Conservation (phyloP, 129 eudicot species). For the Pseudognaphalium luteoalbum region DNA sequence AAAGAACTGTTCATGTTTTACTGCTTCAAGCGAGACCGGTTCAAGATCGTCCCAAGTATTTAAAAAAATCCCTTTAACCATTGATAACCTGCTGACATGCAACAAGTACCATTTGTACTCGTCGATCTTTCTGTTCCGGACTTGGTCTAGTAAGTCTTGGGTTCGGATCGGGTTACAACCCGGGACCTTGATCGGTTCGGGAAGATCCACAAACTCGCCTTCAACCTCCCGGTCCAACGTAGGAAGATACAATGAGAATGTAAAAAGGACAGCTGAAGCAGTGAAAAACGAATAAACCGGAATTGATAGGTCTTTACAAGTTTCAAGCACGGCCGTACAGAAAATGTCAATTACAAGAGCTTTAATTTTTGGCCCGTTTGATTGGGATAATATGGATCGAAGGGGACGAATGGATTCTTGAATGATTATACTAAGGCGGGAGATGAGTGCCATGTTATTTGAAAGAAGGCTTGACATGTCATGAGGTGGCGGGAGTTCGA, state of each 20-base stretch:
- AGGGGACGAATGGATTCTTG: constrained; percentile 43
- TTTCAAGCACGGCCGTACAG: constrained; percentile 36
- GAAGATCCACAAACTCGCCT: constrained; percentile 48
- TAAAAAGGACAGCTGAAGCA: constrained; percentile 25
- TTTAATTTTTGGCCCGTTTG: constrained; percentile 13
- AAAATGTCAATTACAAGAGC: constrained; percentile 51
- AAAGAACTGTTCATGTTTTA: constrained; percentile 31
- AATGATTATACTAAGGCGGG: constrained; percentile 20
- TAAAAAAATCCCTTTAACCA: constrained; percentile 40
- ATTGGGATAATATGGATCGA: constrained; percentile 16
- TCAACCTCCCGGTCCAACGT: constrained; percentile 40
- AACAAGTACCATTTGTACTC: constrained; percentile 43
- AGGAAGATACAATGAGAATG: constrained; percentile 43
- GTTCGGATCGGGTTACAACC: constrained; percentile 41
- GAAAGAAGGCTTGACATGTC: constrained; percentile 31
- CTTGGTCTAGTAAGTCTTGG: constrained; percentile 37
- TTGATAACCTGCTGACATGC: constrained; percentile 29
- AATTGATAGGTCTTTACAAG: constrained; percentile 33
- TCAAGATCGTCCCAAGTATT: constrained; percentile 62
- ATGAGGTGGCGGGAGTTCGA: constrained; percentile 45
- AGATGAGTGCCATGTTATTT: constrained; percentile 8
- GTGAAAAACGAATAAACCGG: constrained; percentile 47
- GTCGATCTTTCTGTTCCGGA: constrained; percentile 34
- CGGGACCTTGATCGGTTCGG: constrained; percentile 39
- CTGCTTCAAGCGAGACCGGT: constrained; percentile 22